These are phyloP conservation scores for Lasiodiplodia sp. DNA, from an alignment of 2,329 filamentous ascomycete genomes.

Conservation along the genomic window DNA sequence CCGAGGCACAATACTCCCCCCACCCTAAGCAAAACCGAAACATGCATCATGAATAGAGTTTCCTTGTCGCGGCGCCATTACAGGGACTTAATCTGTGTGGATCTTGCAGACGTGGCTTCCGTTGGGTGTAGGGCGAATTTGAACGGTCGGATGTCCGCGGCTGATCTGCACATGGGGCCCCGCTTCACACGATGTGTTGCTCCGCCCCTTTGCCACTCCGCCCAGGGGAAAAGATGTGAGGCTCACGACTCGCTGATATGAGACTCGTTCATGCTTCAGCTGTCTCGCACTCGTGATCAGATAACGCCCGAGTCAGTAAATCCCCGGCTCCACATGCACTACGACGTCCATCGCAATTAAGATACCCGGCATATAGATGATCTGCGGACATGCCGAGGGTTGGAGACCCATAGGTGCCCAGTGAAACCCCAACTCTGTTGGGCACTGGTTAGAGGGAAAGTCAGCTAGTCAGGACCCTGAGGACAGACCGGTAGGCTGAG, in stretches of 20 bases:
- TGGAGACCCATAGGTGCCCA: not conserved
- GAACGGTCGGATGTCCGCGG: conserved; percentile 48
- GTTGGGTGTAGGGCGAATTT: conserved; percentile 63
- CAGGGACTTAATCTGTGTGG: conserved; percentile 67
- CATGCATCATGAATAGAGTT: conserved; percentile 40
- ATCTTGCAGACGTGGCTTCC: conserved; percentile 71
- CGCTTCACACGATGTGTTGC: no score
- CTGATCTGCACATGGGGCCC: conserved; percentile 23
- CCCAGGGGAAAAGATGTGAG: not conserved
- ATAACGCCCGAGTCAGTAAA: conserved; percentile 3
- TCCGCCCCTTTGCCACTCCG: not conserved
- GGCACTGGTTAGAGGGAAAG: not conserved
- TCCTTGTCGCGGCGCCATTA: conserved; percentile 64
- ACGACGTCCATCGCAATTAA: conserved; percentile 1
- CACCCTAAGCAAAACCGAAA: conserved; percentile 36
- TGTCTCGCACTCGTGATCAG: not conserved
- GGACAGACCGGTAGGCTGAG: not conserved
- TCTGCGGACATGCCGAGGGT: not conserved
- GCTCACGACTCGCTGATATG: conserved; percentile 12
- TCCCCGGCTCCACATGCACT: not conserved
- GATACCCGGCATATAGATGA: conserved; percentile 9
- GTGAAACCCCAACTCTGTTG: not conserved
- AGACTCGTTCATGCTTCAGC: not conserved
- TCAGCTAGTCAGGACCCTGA: not conserved
- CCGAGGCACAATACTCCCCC: not conserved